phyloP scores from a whole-genome alignment of 495 filamentous ascomycete species.

The Paragyromitra xinjiangensis region DNA sequence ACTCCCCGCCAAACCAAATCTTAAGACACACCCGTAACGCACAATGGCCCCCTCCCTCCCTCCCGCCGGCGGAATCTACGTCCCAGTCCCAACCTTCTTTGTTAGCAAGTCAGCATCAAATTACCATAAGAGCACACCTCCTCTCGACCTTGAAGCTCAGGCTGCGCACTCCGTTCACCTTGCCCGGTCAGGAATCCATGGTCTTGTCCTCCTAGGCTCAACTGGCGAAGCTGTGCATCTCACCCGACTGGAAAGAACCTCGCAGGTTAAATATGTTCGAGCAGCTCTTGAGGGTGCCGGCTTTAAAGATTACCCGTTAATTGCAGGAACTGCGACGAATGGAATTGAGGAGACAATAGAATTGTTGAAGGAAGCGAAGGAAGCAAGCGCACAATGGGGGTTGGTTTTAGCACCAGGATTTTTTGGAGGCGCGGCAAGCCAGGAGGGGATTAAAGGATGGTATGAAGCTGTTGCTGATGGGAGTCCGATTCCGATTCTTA shows the following conservation, averaged over 20 bases:
- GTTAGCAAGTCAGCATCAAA: constrained; percentile 58
- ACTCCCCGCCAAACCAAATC: background rate
- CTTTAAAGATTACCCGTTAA: constrained; percentile 70
- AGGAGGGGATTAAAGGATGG: constrained; percentile 66
- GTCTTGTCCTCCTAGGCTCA: constrained; percentile 72
- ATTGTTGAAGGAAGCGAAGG: constrained; percentile 65
- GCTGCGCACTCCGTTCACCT: constrained; percentile 70
- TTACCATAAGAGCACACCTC: constrained; percentile 52
- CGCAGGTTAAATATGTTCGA: constrained; percentile 66
- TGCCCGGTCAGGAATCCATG: constrained; percentile 68
- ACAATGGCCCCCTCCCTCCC: constrained; percentile 39
- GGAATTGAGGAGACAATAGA: constrained; percentile 71
- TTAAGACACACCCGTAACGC: background rate
- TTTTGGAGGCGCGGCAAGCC: constrained; percentile 63
- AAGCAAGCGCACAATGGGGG: constrained; percentile 72
- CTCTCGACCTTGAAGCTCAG: constrained; percentile 68
- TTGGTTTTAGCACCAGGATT: constrained; percentile 68
- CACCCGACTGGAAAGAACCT: constrained; percentile 66
- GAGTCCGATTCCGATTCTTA: constrained; percentile 66
- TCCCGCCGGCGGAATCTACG: constrained; percentile 61
- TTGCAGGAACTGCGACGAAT: constrained; percentile 72
- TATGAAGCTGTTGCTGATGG: constrained; percentile 65
- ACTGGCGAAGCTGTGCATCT: constrained; percentile 77
- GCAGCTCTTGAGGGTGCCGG: constrained; percentile 66
- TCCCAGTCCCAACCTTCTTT: constrained; percentile 66